Percentiles rank a stretch among this genome's conserved stretches.
These are phyloP conservation scores for Heimioporus sp. DNA, from an alignment of 768 basidiomycete genomes.

Conservation along the genomic window DNA sequence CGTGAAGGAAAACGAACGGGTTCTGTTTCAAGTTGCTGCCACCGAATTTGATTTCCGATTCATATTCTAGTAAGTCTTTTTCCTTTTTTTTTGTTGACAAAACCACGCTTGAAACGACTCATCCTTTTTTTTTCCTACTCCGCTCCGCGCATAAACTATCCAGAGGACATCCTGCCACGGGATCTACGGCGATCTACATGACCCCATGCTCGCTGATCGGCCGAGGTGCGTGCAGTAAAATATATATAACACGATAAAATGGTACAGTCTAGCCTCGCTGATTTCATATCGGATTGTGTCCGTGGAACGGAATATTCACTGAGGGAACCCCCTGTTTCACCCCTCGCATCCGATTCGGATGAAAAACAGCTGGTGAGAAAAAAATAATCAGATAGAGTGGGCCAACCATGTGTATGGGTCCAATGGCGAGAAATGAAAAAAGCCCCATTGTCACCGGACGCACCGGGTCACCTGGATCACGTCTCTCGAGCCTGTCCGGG, in stretches of 20 bases:
- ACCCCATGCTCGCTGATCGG: slow-evolving; percentile 13
- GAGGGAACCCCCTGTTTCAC: slow-evolving; percentile 18
- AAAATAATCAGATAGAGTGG: too few species aligned
- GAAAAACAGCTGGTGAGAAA: background rate
- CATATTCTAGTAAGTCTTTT: too few species aligned
- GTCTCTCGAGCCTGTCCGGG: too few species aligned
- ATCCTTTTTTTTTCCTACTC: background rate
- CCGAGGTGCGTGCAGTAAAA: background rate
- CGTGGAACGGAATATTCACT: slow-evolving; percentile 1
- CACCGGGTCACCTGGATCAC: too few species aligned
- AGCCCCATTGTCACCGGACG: too few species aligned
- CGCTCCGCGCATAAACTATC: background rate
- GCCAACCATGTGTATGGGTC: too few species aligned
- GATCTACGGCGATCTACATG: slow-evolving; percentile 11
- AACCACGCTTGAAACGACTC: background rate
- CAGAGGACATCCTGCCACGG: background rate
- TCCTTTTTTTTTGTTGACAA: background rate
- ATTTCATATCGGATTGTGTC: slow-evolving; percentile 21
- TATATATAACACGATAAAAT: background rate
- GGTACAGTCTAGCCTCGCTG: background rate
- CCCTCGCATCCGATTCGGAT: slow-evolving; percentile 6
- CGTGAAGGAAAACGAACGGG: too few species aligned
- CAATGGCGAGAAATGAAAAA: too few species aligned
- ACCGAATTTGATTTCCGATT: background rate
- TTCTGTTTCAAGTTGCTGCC: background rate